A percentile compares a stretch with the other conserved stretches of the same genome.
Conservation (phyloP, 129 eudicot species). For the Tagetes patula region DNA sequence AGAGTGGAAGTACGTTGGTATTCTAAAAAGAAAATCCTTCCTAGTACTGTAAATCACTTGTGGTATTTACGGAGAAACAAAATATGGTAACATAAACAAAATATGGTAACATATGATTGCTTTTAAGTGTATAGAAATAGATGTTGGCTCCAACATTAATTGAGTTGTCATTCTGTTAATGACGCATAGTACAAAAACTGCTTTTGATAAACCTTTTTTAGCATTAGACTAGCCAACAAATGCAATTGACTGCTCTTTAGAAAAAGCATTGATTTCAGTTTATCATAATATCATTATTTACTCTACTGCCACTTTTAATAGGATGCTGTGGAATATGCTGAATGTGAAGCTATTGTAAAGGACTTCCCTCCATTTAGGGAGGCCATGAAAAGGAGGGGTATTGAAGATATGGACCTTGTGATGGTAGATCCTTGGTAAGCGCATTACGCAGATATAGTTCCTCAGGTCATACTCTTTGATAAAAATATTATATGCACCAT, state of each 20-base stretch:
- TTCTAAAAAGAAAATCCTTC: background rate
- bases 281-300: background rate
- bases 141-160: constrained; percentile 5
- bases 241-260: background rate
- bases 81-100: background rate
- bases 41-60: background rate
- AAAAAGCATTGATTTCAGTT: too few relatives aligned
- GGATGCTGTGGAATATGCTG: constrained; percentile 99
- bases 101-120: background rate
- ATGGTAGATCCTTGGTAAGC: constrained; percentile 79
- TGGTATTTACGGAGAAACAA: background rate
- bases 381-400: constrained; percentile 77
- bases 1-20: background rate
- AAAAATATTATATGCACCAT: background rate
- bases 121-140: constrained; percentile 8
- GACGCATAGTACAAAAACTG: background rate
- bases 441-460: background rate
- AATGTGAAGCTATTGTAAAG: constrained; percentile 87
- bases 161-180: background rate
- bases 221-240: background rate
- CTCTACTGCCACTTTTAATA: constrained; percentile 20
- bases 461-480: background rate
- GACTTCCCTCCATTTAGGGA: constrained; percentile 65
- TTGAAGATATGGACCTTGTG: constrained; percentile 78
- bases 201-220: background rate